Percentiles rank a stretch among this genome's conserved stretches.
Evolutionary conservation across 257 asterid genomes (phyloP).

Genomic region (Ehretia macrophylla): DNA sequence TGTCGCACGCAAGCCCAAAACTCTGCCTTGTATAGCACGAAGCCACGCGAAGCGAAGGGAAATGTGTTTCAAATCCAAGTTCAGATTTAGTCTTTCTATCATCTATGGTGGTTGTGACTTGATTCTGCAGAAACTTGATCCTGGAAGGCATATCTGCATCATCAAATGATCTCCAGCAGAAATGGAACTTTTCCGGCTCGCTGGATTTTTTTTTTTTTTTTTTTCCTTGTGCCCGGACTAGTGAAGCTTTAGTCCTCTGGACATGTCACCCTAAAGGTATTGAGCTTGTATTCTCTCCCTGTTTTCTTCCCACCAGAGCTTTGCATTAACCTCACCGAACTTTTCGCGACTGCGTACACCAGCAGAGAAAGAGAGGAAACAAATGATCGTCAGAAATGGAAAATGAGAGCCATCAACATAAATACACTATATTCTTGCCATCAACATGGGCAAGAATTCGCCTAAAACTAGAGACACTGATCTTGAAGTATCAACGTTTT

Average conservation of each 20-base stretch:
- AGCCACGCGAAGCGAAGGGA: neutral
- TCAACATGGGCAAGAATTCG: neutral
- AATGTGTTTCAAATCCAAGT: neutral
- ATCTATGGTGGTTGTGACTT: too few relatives aligned
- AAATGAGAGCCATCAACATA: too few relatives aligned
- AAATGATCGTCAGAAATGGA: neutral
- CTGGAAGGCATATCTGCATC: too few relatives aligned
- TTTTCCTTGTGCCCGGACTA: neutral
- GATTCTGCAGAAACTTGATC: too few relatives aligned
- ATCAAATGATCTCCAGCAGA: neutral
- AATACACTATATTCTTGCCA: too few relatives aligned
- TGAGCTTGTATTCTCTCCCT: slow-evolving; percentile 24
- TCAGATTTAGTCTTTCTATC: neutral
- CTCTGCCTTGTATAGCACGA: neutral
- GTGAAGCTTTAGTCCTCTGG: neutral
- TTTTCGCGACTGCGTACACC: slow-evolving; percentile 18
- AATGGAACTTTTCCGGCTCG: neutral
- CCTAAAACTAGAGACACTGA: neutral
- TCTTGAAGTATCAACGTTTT: too few relatives aligned
- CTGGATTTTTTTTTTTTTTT: too few relatives aligned
- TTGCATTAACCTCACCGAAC: slow-evolving; percentile 25
- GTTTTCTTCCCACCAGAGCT: slow-evolving; percentile 27
- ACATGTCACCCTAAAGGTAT: slow-evolving; percentile 13
- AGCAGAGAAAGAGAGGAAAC: neutral
- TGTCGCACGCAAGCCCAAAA: neutral